Conservation (phyloP, 108 stramenopile species). For the Cylindrotheca fusiformis region DNA sequence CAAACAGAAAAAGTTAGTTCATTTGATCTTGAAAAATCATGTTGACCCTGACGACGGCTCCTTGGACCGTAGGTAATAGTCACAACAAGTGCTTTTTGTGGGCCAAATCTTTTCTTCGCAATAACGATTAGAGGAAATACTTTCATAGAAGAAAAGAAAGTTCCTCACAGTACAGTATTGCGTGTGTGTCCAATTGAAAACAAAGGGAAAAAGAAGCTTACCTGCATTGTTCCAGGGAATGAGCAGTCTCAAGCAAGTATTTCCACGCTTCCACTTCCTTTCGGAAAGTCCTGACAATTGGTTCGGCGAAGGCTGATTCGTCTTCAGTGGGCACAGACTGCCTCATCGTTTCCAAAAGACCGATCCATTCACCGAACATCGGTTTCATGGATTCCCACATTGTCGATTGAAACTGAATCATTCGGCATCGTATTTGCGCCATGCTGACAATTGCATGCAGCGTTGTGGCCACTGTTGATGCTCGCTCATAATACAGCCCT, state of each 20-base stretch:
- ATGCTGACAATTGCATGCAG: background rate
- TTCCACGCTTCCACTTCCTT: slow-evolving; percentile 5
- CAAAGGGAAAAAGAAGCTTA: background rate
- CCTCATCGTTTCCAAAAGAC: background rate
- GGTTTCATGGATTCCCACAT: background rate
- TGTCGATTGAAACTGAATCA: background rate
- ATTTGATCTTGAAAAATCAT: slow-evolving; percentile 6
- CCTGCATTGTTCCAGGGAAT: slow-evolving; percentile 5
- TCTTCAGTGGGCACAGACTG: background rate
- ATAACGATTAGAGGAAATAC: slow-evolving; percentile 28
- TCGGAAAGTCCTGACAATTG: background rate
- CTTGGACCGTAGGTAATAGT: slow-evolving; percentile 24
- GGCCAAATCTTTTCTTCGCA: slow-evolving; percentile 23
- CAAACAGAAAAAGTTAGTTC: slow-evolving; percentile 5
- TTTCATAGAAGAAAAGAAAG: slow-evolving; percentile 13
- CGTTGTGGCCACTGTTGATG: too few relatives aligned
- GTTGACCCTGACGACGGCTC: slow-evolving; percentile 39
- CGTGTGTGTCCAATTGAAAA: background rate
- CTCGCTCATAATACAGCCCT: too few relatives aligned
- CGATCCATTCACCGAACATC: background rate
- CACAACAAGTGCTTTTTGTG: slow-evolving; percentile 42
- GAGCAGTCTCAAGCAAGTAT: background rate
- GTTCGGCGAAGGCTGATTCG: background rate
- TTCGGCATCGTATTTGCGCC: background rate
- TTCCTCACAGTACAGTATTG: slow-evolving; percentile 32